Conservation (phyloP, 257 asterid species). For the Solanum tarijense region DNA sequence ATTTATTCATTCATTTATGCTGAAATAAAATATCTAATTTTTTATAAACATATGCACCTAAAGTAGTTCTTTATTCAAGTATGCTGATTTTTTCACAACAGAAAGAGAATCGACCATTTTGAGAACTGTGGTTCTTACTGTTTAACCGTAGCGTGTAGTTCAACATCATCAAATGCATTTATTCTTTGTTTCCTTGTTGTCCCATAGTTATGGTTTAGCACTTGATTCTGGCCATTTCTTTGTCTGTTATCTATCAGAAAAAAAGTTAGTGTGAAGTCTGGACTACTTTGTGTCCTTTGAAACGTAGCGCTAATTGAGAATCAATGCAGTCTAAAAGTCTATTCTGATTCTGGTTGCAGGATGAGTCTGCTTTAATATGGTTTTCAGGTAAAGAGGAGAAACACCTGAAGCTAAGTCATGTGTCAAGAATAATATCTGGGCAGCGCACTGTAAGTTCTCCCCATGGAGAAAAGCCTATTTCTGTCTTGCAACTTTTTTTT, state of each 20-base stretch:
- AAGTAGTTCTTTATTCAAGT: not conserved
- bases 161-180: not conserved
- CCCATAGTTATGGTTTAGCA: not conserved
- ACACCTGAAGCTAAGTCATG: constrained; percentile 78
- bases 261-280: not conserved
- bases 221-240: not conserved
- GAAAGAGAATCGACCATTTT: not conserved
- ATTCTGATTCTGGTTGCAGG: constrained; percentile 33
- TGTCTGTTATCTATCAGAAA: not conserved
- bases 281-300: constrained; percentile 1
- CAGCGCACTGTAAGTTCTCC: constrained; percentile 86
- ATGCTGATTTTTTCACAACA: not conserved
- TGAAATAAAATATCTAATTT: not conserved
- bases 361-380: constrained; percentile 90
- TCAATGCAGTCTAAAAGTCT: not conserved
- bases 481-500: not conserved
- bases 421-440: constrained; percentile 89
- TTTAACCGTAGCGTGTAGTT: not conserved
- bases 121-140: not conserved
- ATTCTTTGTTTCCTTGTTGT: not conserved
- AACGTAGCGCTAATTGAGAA: not conserved
- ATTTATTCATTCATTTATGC: not conserved
- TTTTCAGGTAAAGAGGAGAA: constrained; percentile 95
- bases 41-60: not conserved
- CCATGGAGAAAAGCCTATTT: not conserved